These are phyloP conservation scores for Psidium guajava DNA, from an alignment of 345 rosid genomes.

Conservation along the genomic window DNA sequence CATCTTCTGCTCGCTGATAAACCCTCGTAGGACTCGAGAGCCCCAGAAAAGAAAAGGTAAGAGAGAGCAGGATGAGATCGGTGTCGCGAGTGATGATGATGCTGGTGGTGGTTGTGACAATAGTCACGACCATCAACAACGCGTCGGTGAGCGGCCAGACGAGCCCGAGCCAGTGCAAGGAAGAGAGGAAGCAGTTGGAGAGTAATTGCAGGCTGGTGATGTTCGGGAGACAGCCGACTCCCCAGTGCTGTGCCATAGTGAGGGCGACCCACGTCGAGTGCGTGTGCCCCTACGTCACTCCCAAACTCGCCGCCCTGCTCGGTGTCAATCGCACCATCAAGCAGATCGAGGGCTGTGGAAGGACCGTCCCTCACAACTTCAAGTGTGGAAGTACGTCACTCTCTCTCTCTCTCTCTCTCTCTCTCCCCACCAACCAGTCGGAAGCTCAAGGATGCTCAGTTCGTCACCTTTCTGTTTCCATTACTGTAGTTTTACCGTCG, in stretches of 20 bases:
- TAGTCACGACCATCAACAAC: background rate
- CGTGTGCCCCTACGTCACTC: conserved; percentile 8
- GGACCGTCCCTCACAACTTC: conserved; percentile 10
- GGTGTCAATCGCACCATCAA: background rate
- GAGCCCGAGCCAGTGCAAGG: conserved; percentile 1
- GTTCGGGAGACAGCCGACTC: background rate
- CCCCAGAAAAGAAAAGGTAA: background rate
- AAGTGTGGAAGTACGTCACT: conserved; percentile 11
- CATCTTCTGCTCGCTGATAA: background rate
- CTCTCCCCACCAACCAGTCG: background rate
- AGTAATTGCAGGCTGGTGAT: conserved; percentile 1
- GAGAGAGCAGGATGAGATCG: background rate
- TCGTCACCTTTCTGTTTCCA: background rate
- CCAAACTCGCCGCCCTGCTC: conserved; percentile 1
- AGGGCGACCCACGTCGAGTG: conserved; percentile 2
- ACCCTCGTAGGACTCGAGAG: background rate
- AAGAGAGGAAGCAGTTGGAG: conserved; percentile 1
- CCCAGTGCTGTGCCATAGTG: background rate
- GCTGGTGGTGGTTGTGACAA: background rate
- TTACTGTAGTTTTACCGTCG: background rate
- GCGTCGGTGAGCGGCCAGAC: background rate
- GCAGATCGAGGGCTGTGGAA: conserved; percentile 9
- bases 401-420: background rate
- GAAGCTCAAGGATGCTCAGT: background rate
- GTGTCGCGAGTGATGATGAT: background rate